phyloP scores from a whole-genome alignment of 805 yeast species.

The Candida sithepensis region DNA sequence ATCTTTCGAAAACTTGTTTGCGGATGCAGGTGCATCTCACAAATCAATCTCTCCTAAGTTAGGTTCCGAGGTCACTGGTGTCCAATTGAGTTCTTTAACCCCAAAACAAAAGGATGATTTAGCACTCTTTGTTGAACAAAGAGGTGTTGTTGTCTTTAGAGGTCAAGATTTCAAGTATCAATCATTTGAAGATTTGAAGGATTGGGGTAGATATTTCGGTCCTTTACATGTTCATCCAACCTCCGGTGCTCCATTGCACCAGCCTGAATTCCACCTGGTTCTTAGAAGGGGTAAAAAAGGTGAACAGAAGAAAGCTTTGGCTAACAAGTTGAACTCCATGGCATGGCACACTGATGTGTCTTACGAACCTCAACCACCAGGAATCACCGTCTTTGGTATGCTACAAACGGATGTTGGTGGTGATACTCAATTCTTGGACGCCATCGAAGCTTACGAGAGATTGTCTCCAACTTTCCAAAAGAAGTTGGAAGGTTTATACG shows the following conservation, averaged over 20 bases:
- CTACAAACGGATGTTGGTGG: constrained; percentile 57
- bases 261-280: constrained; percentile 58
- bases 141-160: constrained; percentile 65
- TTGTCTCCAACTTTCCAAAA: constrained; percentile 60
- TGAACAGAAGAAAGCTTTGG: constrained; percentile 33
- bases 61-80: constrained; percentile 58
- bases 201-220: constrained; percentile 64
- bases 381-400: constrained; percentile 60
- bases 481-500: constrained; percentile 55
- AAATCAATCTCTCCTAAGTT: constrained; percentile 61
- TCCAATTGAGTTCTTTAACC: constrained; percentile 53
- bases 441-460: constrained; percentile 62
- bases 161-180: constrained; percentile 59
- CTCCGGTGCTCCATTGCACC: constrained; percentile 58
- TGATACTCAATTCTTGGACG: constrained; percentile 66
- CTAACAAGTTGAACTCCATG: constrained; percentile 34
- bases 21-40: constrained; percentile 20
- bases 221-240: constrained; percentile 70
- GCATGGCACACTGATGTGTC: constrained; percentile 72
- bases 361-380: constrained; percentile 70
- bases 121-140: constrained; percentile 61
- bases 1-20: constrained; percentile 45
- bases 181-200: constrained; percentile 43
- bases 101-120: constrained; percentile 63
- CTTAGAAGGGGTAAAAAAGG: constrained; percentile 43